Evolutionary conservation across 2,329 filamentous ascomycete species (phyloP), one percentile per base, ranked within the genome.

Genomic region (Daldinia eschscholtzii): DNA sequence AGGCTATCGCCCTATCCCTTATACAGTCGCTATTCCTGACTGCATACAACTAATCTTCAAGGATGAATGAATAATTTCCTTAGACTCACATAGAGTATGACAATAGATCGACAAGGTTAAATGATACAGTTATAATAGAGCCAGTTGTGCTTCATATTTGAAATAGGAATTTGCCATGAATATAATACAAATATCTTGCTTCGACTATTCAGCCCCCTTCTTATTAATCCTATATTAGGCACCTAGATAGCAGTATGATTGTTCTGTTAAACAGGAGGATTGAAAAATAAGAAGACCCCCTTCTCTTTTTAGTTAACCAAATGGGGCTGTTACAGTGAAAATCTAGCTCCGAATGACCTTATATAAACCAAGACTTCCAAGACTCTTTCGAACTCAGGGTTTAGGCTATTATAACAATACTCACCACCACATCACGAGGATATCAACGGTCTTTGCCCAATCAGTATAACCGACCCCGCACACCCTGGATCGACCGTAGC

Each of bases 341-440:
- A 4, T 52, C 26, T 26, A 18, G 26, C 26, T 12, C 46, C 15
- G 6, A 33, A 33, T 15, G 12, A 28, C 13, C 26, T 30, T 52
- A 52, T 33, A 52, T 33, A 13, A 33, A 18, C 28, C 46, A 52
- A 55, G 52, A 55, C 33, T 58, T 50, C 61, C 64, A 65, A 70
- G 61, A 67, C 57, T 23, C 30, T 42, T 56, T 15, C 10, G 35
- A 60, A 28, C 46, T 30, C 37, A 9, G n/a, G 55, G 39, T 71
- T 71, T 71, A 71, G 69, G 62, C 69, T 71, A 71, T 67, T 68
- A 66, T 67, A 59, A 6, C 9, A 12, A 53, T n/a, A n/a, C 50
- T 37, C 37, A 46, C 28, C 33, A 67, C 60, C 41, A 64, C 68
- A 58, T 65, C 65, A 64, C 46, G 64, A 64, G 61, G 33, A 52